A percentile compares a stretch with the other conserved stretches of the same genome.
Evolutionary conservation across 2,329 filamentous ascomycete genomes (phyloP).

Genomic region (Calonectria leucothoes): DNA sequence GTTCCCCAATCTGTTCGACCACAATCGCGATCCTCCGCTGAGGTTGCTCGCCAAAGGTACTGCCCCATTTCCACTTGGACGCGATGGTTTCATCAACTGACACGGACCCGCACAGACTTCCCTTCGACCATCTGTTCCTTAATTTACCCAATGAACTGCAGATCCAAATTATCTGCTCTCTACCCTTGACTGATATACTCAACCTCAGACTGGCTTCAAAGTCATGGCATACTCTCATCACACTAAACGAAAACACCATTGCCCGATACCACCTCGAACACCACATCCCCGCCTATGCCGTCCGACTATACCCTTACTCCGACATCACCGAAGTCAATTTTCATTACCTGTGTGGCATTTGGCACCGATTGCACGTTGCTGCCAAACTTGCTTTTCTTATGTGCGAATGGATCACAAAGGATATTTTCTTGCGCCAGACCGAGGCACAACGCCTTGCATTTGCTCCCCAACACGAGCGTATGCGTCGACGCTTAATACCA

Average conservation of each 20-base stretch:
- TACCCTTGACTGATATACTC: conserved; percentile 71
- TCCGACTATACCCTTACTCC: conserved; percentile 68
- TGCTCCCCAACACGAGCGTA: conserved; percentile 70
- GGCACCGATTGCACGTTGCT: conserved; percentile 74
- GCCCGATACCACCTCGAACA: conserved; percentile 70
- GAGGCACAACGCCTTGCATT: conserved; percentile 67
- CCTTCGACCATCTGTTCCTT: conserved; percentile 69
- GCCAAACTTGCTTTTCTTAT: conserved; percentile 72
- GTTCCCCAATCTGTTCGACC: not conserved
- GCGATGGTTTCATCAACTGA: conserved; percentile 30
- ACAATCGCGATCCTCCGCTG: conserved; percentile 36
- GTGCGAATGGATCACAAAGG: conserved; percentile 73
- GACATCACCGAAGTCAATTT: conserved; percentile 62
- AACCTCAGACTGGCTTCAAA: conserved; percentile 69
- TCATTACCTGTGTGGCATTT: conserved; percentile 72
- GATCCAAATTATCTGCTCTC: conserved; percentile 69
- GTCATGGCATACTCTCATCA: conserved; percentile 69
- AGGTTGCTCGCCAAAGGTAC: conserved; percentile 50
- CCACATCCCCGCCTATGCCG: conserved; percentile 70
- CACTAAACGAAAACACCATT: conserved; percentile 70
- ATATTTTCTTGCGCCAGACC: conserved; percentile 71
- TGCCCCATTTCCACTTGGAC: conserved; percentile 8
- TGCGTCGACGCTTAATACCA: conserved; percentile 73
- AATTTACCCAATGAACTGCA: conserved; percentile 71
- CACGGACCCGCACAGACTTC: conserved; percentile 46